phyloP scores from a whole-genome alignment of 1,139 yeast species.

The Blastobotrys malaysiensis region DNA sequence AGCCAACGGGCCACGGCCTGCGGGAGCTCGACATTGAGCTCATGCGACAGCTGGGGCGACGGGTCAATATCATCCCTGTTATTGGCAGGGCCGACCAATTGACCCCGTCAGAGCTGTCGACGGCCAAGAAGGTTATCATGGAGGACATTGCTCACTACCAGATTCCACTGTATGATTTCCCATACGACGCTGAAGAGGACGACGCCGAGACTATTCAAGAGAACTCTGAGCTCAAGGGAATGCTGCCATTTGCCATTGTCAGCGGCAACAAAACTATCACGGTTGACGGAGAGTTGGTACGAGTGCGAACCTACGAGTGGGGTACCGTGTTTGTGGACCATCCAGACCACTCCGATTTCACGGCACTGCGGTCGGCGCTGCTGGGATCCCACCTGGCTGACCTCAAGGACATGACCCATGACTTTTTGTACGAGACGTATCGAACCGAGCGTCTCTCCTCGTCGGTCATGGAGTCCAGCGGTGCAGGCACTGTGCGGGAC shows the following conservation, averaged over 20 bases:
- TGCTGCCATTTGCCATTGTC: constrained; percentile 82
- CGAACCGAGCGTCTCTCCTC: constrained; percentile 77
- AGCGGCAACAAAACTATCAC: constrained; percentile 63
- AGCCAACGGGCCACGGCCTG: constrained; percentile 68
- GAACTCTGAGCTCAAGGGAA: constrained; percentile 62
- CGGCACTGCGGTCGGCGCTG: constrained; percentile 67
- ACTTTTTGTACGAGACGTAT: constrained; percentile 81
- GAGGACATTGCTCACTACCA: constrained; percentile 73
- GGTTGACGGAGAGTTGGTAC: constrained; percentile 53
- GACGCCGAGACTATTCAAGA: constrained; percentile 68
- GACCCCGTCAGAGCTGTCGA: constrained; percentile 64
- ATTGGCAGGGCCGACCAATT: constrained; percentile 80
- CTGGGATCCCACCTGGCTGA: constrained; percentile 85
- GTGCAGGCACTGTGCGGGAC: constrained; percentile 14
- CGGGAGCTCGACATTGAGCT: constrained; percentile 69
- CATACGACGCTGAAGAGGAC: constrained; percentile 61
- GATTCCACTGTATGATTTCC: constrained; percentile 80
- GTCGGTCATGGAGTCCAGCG: constrained; percentile 17
- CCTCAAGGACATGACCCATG: constrained; percentile 87
- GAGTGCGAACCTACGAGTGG: constrained; percentile 90
- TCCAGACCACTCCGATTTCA: constrained; percentile 72
- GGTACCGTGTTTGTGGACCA: constrained; percentile 83
- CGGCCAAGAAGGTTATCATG: constrained; percentile 57
- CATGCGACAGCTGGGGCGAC: constrained; percentile 66
- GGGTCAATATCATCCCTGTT: constrained; percentile 83